Evolutionary conservation across 2,329 filamentous ascomycete genomes (phyloP).

Genomic region (Alternaria solani): DNA sequence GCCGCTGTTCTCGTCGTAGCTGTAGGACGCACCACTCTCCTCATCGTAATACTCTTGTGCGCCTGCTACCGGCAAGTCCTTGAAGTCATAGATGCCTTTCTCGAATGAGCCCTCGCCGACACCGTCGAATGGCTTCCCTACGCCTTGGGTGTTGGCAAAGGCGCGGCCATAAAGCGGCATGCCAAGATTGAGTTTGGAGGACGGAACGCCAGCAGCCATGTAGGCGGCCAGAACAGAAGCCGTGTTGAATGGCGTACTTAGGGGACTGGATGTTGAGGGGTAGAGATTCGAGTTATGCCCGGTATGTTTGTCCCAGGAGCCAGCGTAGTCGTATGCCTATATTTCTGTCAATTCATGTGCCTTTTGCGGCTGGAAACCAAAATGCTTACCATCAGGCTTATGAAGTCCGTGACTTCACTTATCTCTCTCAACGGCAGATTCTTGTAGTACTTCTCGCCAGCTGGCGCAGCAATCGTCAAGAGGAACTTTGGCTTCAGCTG

Average conservation of each 20-base stretch:
- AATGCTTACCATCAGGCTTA: slow-evolving; percentile 56
- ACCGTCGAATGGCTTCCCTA: slow-evolving; percentile 73
- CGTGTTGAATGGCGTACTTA: slow-evolving; percentile 80
- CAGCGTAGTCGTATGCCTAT: slow-evolving; percentile 65
- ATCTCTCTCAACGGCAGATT: slow-evolving; percentile 54
- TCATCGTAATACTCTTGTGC: slow-evolving; percentile 71
- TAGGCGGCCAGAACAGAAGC: slow-evolving; percentile 76
- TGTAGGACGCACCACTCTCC: slow-evolving; percentile 75
- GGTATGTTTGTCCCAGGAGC: slow-evolving; percentile 75
- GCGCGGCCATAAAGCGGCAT: slow-evolving; percentile 93
- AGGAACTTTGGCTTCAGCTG: slow-evolving; percentile 51
- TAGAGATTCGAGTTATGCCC: slow-evolving; percentile 86
- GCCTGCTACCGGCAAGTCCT: slow-evolving; percentile 76
- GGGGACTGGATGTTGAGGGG: slow-evolving; percentile 64
- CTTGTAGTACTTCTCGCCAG: slow-evolving; percentile 54
- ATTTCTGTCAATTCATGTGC: not conserved
- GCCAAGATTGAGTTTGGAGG: slow-evolving; percentile 81
- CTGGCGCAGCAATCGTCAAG: slow-evolving; percentile 56
- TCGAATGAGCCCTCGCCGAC: slow-evolving; percentile 86
- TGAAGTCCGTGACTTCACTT: slow-evolving; percentile 56
- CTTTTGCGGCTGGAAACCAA: not conserved
- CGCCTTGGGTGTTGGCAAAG: slow-evolving; percentile 80
- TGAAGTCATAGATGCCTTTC: slow-evolving; percentile 81
- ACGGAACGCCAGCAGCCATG: slow-evolving; percentile 64
- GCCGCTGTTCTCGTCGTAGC: slow-evolving; percentile 69